These are phyloP conservation scores for Fagus crenata DNA, from an alignment of 306 rosid genomes.

Conservation along the genomic window DNA sequence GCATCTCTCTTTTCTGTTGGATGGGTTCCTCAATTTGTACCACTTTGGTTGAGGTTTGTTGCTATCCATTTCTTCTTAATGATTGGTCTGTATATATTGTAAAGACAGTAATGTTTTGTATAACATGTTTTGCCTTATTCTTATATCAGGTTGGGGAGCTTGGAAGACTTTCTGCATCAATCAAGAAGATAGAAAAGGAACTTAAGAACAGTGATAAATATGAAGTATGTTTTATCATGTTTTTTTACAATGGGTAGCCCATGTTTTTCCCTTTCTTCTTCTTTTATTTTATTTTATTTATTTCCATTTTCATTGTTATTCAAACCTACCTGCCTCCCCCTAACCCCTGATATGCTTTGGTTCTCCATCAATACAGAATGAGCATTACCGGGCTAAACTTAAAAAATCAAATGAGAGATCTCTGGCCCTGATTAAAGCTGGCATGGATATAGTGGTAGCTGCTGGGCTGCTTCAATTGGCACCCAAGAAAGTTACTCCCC, in stretches of 20 bases:
- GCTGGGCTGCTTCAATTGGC: constrained; percentile 89
- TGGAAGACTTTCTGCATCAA: constrained; percentile 80
- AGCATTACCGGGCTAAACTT: constrained; percentile 68
- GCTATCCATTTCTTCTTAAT: constrained; percentile 24
- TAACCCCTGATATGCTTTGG: not conserved
- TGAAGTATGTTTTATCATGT: constrained; percentile 52
- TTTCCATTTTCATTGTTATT: not conserved
- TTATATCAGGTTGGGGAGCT: constrained; percentile 78
- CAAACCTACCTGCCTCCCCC: not conserved
- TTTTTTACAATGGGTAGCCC: not conserved
- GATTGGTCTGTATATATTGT: not conserved
- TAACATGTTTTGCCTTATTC: constrained; percentile 16
- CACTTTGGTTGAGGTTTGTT: constrained; percentile 83
- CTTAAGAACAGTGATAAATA: constrained; percentile 61
- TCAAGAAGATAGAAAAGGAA: constrained; percentile 87
- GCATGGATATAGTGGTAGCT: constrained; percentile 80
- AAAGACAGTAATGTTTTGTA: constrained; percentile 6
- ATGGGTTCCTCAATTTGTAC: constrained; percentile 75
- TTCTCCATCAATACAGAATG: constrained; percentile 55
- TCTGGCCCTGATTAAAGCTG: constrained; percentile 76
- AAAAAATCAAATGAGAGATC: constrained; percentile 77
- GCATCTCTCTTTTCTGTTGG: constrained; percentile 93
- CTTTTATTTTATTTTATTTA: not conserved
- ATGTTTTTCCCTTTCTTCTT: constrained; percentile 4
- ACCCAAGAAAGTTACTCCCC: constrained; percentile 84